Percentiles rank a stretch among this genome's conserved stretches.
Conservation (phyloP, 1,284 basidiomycete genomes). For the Ustilago sp. region DNA sequence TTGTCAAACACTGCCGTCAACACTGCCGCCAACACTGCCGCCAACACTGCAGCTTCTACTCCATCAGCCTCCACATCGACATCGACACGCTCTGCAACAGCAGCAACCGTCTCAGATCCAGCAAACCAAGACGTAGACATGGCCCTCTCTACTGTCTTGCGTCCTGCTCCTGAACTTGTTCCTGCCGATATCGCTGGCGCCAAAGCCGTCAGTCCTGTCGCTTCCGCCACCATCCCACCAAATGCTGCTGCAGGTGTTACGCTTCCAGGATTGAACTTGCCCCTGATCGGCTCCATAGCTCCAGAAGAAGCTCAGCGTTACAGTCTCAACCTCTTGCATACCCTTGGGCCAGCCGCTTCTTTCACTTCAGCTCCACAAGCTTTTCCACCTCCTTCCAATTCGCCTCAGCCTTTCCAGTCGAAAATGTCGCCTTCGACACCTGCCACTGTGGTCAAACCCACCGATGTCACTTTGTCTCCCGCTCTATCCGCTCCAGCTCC, state of each 20-base stretch:
- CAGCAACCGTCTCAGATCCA: conserved; percentile 24
- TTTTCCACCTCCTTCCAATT: conserved; percentile 26
- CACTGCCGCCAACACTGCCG: too few species aligned
- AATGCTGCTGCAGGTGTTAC: conserved; percentile 7
- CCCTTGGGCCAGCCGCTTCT: conserved; percentile 14
- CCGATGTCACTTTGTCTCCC: conserved; percentile 27
- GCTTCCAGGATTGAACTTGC: conserved; percentile 3
- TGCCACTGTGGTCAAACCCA: conserved; percentile 25
- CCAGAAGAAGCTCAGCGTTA: conserved; percentile 29
- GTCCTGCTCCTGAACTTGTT: conserved; percentile 10
- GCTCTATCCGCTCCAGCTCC: conserved; percentile 1
- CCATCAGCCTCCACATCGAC: conserved; percentile 13
- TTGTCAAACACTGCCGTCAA: neutral
- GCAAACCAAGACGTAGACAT: conserved; percentile 32
- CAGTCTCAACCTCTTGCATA: conserved; percentile 20
- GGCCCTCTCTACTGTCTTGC: conserved; percentile 26
- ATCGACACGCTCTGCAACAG: conserved; percentile 3
- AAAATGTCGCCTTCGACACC: conserved; percentile 23
- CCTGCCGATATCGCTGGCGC: conserved; percentile 8
- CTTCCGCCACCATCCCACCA: conserved; percentile 16
- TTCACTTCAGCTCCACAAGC: conserved; percentile 29
- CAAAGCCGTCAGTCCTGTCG: conserved; percentile 30
- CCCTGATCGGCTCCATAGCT: conserved; percentile 19
- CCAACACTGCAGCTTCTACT: neutral
- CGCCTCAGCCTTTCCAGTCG: conserved; percentile 39